A percentile compares a stretch with the other conserved stretches of the same genome.
Conservation (phyloP, 805 yeast genomes). For the Wickerhamomyces bovis region DNA sequence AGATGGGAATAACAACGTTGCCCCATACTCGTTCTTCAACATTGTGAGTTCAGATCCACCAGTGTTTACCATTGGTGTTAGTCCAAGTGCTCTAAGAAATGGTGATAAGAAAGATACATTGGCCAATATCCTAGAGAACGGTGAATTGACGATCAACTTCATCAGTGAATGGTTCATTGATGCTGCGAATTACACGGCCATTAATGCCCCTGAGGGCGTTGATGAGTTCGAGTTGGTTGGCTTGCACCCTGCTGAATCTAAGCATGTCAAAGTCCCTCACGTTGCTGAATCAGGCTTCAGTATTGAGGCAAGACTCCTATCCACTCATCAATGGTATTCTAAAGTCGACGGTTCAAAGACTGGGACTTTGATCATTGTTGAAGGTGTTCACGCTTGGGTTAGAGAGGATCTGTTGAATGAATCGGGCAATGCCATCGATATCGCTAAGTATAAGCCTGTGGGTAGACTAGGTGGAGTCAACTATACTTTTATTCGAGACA, state of each 20-base stretch:
- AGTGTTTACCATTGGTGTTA: slow-evolving; percentile 42
- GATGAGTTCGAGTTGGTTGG: slow-evolving; percentile 53
- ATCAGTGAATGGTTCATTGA: slow-evolving; percentile 50
- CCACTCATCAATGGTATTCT: slow-evolving; percentile 38
- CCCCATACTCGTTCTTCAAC: slow-evolving; percentile 51
- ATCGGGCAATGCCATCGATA: slow-evolving; percentile 34
- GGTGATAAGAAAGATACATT: slow-evolving; percentile 41
- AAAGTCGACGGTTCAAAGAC: slow-evolving; percentile 25
- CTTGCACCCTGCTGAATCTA: slow-evolving; percentile 39
- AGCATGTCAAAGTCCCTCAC: slow-evolving; percentile 42
- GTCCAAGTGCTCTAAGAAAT: slow-evolving; percentile 26
- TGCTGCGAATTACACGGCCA: slow-evolving; percentile 48
- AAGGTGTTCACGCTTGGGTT: slow-evolving; percentile 49
- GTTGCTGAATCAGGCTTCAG: slow-evolving; percentile 56
- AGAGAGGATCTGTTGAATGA: slow-evolving; percentile 46
- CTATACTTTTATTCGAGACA: slow-evolving; percentile 34
- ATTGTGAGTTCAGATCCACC: slow-evolving; percentile 49
- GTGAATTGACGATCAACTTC: slow-evolving; percentile 47
- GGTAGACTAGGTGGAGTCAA: slow-evolving; percentile 45
- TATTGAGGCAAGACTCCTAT: slow-evolving; percentile 44
- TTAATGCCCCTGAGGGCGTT: slow-evolving; percentile 38
- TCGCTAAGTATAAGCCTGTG: slow-evolving; percentile 42
- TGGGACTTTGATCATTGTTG: slow-evolving; percentile 38
- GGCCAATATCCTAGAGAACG: slow-evolving; percentile 40
- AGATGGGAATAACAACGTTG: slow-evolving; percentile 40